Conservation (phyloP, 1,284 basidiomycete species). For the Ceratobasidium sp. region DNA sequence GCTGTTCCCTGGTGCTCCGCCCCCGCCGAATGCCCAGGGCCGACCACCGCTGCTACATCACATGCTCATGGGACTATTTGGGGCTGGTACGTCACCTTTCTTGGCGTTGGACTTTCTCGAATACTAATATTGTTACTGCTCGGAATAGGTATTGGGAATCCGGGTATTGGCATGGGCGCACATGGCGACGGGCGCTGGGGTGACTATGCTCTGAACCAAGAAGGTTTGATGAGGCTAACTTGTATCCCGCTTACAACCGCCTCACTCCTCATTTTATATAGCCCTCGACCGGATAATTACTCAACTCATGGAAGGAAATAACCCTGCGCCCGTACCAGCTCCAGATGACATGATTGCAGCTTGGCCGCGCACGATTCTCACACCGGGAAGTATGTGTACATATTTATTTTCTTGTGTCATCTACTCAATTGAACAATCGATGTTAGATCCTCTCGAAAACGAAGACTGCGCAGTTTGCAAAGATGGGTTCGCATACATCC, state of each 20-base stretch:
- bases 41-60: conserved; percentile 11
- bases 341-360: conserved; percentile 71
- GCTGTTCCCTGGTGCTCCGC: neutral
- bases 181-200: conserved; percentile 53
- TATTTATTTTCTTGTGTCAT: neutral
- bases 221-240: conserved; percentile 57
- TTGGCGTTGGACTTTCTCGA: neutral
- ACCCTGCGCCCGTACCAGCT: conserved; percentile 65
- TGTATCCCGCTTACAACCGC: too few relatives aligned
- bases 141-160: conserved; percentile 10
- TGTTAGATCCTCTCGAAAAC: conserved; percentile 61
- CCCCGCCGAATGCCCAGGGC: neutral
- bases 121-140: neutral
- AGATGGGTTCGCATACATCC: conserved; percentile 42
- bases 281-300: conserved; percentile 79
- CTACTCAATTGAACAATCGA: conserved; percentile 32
- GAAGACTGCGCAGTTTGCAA: conserved; percentile 51
- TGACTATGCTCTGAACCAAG: conserved; percentile 82
- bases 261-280: too few relatives aligned
- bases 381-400: conserved; percentile 62
- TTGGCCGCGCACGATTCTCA: conserved; percentile 67
- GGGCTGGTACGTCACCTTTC: neutral
- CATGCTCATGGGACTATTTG: conserved; percentile 31
- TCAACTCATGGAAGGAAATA: conserved; percentile 71
- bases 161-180: conserved; percentile 10